Evolutionary conservation across 2,329 filamentous ascomycete species (phyloP), one percentile per base, ranked within the genome.

Genomic region (Penicillium glabrum): DNA sequence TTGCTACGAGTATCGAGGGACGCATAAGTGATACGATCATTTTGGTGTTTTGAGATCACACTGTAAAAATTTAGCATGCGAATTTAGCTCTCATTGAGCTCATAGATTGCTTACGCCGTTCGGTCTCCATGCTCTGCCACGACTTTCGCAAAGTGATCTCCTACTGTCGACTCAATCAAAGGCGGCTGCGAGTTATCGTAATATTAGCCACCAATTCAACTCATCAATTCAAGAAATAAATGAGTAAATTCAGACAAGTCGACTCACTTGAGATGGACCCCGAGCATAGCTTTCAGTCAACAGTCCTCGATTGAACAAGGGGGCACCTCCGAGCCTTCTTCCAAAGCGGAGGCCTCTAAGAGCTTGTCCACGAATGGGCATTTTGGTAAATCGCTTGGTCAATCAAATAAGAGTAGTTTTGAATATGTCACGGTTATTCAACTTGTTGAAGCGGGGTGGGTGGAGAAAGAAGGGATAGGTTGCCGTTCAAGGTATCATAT

Each of bases 1-100:
- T 92, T 93, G 61, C 91, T 96, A 56, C 85, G 81, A 3, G 81
- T 76, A 72, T 98, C 90, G 10, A 99, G 84, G 6, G 80, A 81
- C 49, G 86, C 78, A 72, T 96, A 98, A 0, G 87, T 93, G 54
- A 96, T 79, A 1, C 79, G 80, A 2, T 75, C 76, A 46, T 82
- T 84, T 67, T 95, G 90, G 57, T 86, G 77, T 46, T 78, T 80
- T 1, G 80, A 86, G 52, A 87, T 78, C 24, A 87, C 82, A 10
- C 83, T 84, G 48, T 46, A 29, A 13, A 5, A 11, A 5, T 33
- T 49, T 13, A 49, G 41, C 14, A 8, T 21, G 5, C 14, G 19
- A 46, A 16, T 23, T 9, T 3, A 44, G 11, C 16, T n/a, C 19
- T 33, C 37, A 41, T 13, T 23, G 31, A 10, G 58, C 16, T 47